These are phyloP conservation scores for Leptographium lundbergii DNA, from an alignment of 2,329 filamentous ascomycete species.

Conservation along the genomic window DNA sequence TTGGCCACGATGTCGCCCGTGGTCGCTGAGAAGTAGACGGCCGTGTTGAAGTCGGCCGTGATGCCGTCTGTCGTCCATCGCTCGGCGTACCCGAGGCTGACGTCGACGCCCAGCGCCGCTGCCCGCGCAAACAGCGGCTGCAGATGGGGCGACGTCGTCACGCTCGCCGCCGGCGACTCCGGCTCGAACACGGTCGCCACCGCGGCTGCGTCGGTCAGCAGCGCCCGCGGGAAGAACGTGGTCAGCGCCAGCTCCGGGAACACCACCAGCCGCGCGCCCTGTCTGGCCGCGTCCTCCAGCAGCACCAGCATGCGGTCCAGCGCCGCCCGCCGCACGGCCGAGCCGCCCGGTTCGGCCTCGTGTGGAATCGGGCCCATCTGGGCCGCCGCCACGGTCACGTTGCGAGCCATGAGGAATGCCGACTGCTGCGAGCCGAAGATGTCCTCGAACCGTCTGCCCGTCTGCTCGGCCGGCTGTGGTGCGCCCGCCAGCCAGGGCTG, in stretches of 20 bases:
- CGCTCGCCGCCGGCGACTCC: constrained; percentile 19
- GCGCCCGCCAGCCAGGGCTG: neutral
- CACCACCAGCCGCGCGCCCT: constrained; percentile 35
- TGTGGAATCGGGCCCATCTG: constrained; percentile 36
- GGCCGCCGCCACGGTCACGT: constrained; percentile 33
- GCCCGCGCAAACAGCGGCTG: constrained; percentile 36
- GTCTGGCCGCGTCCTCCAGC: constrained; percentile 29
- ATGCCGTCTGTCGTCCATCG: constrained; percentile 17
- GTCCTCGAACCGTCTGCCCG: too few relatives aligned
- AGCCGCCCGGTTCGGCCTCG: constrained; percentile 13
- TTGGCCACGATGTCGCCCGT: constrained; percentile 30
- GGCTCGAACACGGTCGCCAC: constrained; percentile 37
- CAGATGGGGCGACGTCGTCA: constrained; percentile 24
- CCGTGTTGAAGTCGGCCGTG: constrained; percentile 33
- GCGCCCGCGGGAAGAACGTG: constrained; percentile 42
- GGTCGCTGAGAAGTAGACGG: constrained; percentile 35
- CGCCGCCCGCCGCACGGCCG: constrained; percentile 26
- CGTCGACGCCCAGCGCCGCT: constrained; percentile 31
- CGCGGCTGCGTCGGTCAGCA: constrained; percentile 30
- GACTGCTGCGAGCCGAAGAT: neutral
- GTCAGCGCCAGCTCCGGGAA: constrained; percentile 43
- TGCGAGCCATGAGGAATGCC: constrained; percentile 3
- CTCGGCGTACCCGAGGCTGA: constrained; percentile 41
- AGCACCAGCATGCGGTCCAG: constrained; percentile 36
- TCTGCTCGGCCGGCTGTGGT: too few relatives aligned